Evolutionary conservation across 2,329 filamentous ascomycete genomes (phyloP), one percentile per base, ranked within the genome.

Genomic region (Thielaviopsis populi): DNA sequence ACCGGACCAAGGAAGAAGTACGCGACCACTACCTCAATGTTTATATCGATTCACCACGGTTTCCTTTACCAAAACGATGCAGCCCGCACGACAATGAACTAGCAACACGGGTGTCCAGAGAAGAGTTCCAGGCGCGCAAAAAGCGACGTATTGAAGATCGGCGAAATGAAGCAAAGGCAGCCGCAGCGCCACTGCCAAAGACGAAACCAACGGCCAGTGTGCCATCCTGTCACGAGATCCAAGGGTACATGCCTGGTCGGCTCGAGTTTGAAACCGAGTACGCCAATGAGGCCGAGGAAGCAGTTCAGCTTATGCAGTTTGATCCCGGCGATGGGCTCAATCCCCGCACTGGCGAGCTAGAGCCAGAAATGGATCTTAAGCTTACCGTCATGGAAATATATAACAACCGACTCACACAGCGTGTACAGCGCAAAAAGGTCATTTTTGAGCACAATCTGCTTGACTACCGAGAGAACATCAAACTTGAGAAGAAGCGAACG

Each of bases 341-440:
- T 70, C 85, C 88, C 0, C 77, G 80, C 2, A 96, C 91, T 0
- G 88, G 89, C 67, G 87, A 95, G 71, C 79, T 95, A 65, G 94
- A 99, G 70, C 91, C 94, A 0, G 94, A 99, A 74, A 95, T 96
- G 81, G 91, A 96, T 68, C 81, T 99, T 56, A 99, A 99, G 79
- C 84, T 97, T 76, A 96, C 91, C 0, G 91, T 99, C 22, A 96
- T 99, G 85, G 91, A 96, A 68, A 95, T 99, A 61, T 99, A 99
- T 78, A 99, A 99, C 71, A 87, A 88, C 65, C 85, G 91, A 3
- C 77, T 99, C 19, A 96, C 91, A 1, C 88, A 91, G 65, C 85
- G 94, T 68, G 92, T 92, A 6, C 92, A 97, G 70, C 83, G 94
- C 56, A 99, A 99, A 75, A 95, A 94, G 76, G 88, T 97, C 61